Base-by-base conservation (phyloP, 2,329 filamentous ascomycete species). In the Colletotrichum plurivorum region DNA sequence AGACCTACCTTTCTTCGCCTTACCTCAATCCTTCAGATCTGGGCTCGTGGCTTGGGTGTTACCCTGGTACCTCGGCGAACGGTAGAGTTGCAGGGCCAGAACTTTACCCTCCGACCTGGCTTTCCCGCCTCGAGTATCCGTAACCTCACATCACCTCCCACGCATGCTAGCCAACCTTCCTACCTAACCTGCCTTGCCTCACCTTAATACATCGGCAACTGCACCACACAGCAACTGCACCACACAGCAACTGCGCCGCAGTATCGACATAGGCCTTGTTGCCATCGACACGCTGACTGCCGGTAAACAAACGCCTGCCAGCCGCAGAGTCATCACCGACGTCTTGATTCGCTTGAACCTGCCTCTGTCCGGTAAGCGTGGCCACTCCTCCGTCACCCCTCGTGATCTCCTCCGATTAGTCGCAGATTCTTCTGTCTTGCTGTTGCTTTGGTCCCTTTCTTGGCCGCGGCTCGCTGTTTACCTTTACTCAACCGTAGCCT, bases 311-410 rank as follows among this genome's bases (percentile, higher is more conserved):
- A 49, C 27, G 48, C 36, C 48, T 22, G 43, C 16, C 18, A 22
- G 45, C 48, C 8, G 20, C 22, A 39, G 49, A 25, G 25, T 27
- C 18, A 25, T 22, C 22, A 45, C 22, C 45, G 27, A 46, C 46
- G 31, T n/a, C 25, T 57, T 63, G 22, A 18, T 62, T 65, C 54
- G 20, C 61, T 36, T 52, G 41, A 58, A 56, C 54, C 31, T 49
- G 41, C n/a, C 43, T 60, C 49, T 58, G 18, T 41, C 48, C 36
- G 55, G 67, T 69, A 69, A 66, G 67, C 36, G 36, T 61, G 41
- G 16, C 43, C 43, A 53, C 45, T 61, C 36, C 18, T 51, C 61
- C 25, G 41, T n/a, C 39, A 53, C 15, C n/a, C 48, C 55, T 61
- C 45, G 43, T 69, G 49, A 61, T 60, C 62, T 66, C 13, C 18